Conservation (phyloP, 2,329 filamentous ascomycete genomes). For the Phoma sp. region DNA sequence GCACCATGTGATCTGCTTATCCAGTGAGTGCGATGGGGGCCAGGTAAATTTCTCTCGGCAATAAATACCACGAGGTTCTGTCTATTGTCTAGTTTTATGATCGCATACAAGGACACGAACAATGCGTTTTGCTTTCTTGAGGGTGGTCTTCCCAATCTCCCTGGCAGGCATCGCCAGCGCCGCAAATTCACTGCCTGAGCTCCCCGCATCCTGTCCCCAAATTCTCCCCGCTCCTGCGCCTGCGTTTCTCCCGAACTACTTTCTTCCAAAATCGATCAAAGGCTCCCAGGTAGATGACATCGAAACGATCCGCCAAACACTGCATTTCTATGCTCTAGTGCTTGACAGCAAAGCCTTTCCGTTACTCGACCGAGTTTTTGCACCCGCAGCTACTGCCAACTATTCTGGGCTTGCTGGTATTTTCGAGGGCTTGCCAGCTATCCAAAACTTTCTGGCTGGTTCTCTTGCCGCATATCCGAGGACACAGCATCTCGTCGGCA, state of each 20-base stretch:
- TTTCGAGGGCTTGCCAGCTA: slow-evolving; percentile 7
- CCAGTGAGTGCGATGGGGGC: too few relatives aligned
- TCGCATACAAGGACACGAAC: background rate
- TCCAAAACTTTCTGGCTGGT: slow-evolving; percentile 5
- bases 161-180: background rate
- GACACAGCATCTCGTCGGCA: slow-evolving; percentile 10
- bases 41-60: background rate
- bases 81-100: background rate
- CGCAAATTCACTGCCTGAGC: background rate
- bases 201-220: slow-evolving; percentile 11
- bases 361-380: slow-evolving; percentile 10
- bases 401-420: slow-evolving; percentile 12
- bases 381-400: slow-evolving; percentile 6
- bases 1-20: too few relatives aligned
- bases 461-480: slow-evolving; percentile 5
- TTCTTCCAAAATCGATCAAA: slow-evolving; percentile 6
- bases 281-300: slow-evolving; percentile 7
- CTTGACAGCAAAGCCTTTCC: slow-evolving; percentile 11
- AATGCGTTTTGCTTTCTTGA: background rate
- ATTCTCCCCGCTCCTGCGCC: slow-evolving; percentile 9
- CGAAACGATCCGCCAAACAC: slow-evolving; percentile 9
- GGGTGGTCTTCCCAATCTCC: background rate
- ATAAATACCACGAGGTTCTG: background rate
- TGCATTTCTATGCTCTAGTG: slow-evolving; percentile 11
- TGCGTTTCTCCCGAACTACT: slow-evolving; percentile 4